Base-by-base conservation (phyloP, 2,329 filamentous ascomycete species). In the Aspergillus flavus region DNA sequence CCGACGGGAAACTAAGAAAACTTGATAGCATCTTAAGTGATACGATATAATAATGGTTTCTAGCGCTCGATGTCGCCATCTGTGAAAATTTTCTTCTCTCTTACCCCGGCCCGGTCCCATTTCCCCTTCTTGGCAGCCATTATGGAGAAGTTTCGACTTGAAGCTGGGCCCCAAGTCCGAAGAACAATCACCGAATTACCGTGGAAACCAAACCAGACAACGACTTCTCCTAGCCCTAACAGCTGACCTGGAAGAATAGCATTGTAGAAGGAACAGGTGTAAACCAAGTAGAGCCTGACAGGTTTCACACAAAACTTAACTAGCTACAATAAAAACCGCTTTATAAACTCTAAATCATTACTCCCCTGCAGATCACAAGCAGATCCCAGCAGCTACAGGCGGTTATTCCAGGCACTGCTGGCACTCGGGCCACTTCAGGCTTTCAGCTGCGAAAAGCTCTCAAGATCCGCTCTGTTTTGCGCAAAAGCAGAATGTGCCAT, bases 1-100 rank as follows among this genome's bases (percentile, higher is more conserved):
- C 52, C 52, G 52, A 55, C 52, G 52, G 52, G 52, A 55, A 55
- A 55, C 32, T 34, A 53, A 7, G 12, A 36, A 36, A 16, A 53
- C 50, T 53, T 53, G 50, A 53, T 53, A 53, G 50, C 19, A 30
- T 12, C 19, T 55, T 30, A 50, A 50, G 26, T 23, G 48, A 52
- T 52, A 32, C 26, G 19, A 52, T 55, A 55, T 54, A 54, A 36
- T 54, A 54, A n/a, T 36, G n/a, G 16, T 26, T 39, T 39, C 16
- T 16, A 26, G 32, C 30, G 19, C 28, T 14, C 28, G 34, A 55
- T 55, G 52, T 39, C 52, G 52, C 52, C 52, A 55, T 55, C 23
- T 12, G 21, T 48, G 30, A 55, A 36, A 55, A 55, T 34, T 52
- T 52, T 52, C 21, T 39, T 39, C 26, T 21, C 21, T 2, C 32